Conservation (phyloP, 2,329 filamentous ascomycete genomes). For the Ambrosiella beaveri region DNA sequence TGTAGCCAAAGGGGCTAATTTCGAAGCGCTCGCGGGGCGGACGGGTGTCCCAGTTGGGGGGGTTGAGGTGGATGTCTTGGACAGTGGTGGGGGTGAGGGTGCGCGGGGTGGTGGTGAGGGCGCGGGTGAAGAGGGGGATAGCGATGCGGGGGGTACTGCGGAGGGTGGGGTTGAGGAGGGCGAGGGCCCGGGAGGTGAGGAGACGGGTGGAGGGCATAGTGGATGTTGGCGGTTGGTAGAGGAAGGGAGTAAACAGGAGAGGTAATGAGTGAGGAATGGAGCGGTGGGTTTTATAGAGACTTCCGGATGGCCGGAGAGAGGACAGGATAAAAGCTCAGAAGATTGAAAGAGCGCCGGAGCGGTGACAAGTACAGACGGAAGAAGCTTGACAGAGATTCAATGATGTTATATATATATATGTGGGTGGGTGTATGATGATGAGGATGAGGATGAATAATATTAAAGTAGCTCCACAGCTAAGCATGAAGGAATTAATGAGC, state of each 20-base stretch:
- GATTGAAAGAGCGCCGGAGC: no score
- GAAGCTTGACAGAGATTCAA: no score
- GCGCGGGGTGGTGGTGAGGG: background rate
- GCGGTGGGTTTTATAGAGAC: background rate
- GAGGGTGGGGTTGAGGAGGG: no score
- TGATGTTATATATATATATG: no score
- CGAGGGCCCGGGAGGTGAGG: background rate
- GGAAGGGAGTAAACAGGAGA: background rate
- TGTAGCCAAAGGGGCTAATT: conserved; percentile 6
- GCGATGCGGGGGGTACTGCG: background rate
- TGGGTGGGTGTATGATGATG: no score
- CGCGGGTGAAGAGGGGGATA: background rate
- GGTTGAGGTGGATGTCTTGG: background rate
- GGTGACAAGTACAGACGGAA: no score
- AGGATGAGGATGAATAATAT: no score
- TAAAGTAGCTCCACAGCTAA: no score
- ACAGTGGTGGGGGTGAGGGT: background rate
- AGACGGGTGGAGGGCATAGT: background rate
- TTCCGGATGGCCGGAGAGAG: no score
- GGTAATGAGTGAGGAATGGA: background rate
- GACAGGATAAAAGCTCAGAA: no score
- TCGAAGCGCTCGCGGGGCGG: conserved; percentile 1
- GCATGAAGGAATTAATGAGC: no score
- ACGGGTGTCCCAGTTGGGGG: conserved; percentile 2
- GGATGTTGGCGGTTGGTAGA: background rate